Evolutionary conservation across 306 rosid genomes (phyloP), one percentile per base, ranked within the genome.

Genomic region (Boehmeria nivea): DNA sequence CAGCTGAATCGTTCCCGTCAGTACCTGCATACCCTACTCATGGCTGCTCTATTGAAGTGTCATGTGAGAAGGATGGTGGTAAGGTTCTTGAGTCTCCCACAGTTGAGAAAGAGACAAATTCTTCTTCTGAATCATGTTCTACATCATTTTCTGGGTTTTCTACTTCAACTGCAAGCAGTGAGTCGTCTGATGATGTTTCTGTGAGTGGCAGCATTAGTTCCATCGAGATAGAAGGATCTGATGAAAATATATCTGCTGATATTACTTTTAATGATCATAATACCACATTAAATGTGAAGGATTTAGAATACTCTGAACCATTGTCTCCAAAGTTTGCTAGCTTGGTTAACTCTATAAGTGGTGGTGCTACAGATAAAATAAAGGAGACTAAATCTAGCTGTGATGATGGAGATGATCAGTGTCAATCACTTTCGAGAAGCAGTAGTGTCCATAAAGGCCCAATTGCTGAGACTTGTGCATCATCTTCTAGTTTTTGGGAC

Each of bases 121-220:
- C 73, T 63, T 44, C 73, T 54, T 75, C 82, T 54, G 93, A 83
- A 46, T 68, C 82, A 44, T 77, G 89, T 38, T 60, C 78, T 59
- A 57, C 73, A 37, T 82, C 95, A 36, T 84, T 84, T 72, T 91
- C 99, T 77, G 96, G 95, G 64, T 84, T 79, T 72, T 82, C 95
- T 6, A 77, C 85, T 70, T 74, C 89, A 64, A 13, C 56, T 1
- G 43, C 25, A 20, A 18, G 68, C 51, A 68, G 83, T 15, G 95
- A 74, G 51, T 75, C 80, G 59, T 81, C 89, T 23, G 96, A 91
- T 64, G 93, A 87, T 65, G 73, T 68, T 71, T 87, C 98, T 74
- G 73, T 67, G 45, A 71, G 82, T 78, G 94, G 80, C 65, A 82
- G 83, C 65, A 59, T 72, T 67, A 54, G 68, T 69, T 83, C 87